Percentiles rank a stretch among this genome's conserved stretches.
Evolutionary conservation across 345 rosid species (phyloP).

Genomic region (Eucalyptus sideroxylon): DNA sequence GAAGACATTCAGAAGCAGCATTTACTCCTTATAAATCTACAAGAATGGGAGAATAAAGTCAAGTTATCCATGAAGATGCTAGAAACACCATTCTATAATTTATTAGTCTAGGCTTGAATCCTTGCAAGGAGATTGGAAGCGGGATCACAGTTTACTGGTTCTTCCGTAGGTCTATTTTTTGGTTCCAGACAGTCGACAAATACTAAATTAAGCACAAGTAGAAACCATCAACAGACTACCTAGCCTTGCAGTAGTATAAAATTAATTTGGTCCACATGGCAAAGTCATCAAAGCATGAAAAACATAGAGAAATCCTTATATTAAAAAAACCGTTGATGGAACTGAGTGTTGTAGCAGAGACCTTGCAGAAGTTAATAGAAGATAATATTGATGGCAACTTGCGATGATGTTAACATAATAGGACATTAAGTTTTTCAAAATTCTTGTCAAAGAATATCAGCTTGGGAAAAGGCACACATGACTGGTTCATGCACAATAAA

Average conservation of each 20-base stretch:
- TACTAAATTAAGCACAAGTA: not conserved
- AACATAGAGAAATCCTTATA: not conserved
- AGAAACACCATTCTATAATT: not conserved
- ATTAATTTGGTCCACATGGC: not conserved
- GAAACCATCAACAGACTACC: not conserved
- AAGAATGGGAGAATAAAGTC: not conserved
- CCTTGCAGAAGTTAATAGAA: not conserved
- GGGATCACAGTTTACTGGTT: not conserved
- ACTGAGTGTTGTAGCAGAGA: not conserved
- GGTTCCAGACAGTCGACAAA: not conserved
- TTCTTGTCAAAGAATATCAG: not conserved
- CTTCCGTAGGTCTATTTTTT: not conserved
- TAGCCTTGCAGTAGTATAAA: not conserved
- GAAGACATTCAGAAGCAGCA: not conserved
- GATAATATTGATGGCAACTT: not conserved
- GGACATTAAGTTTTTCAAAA: not conserved
- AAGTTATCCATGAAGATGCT: not conserved
- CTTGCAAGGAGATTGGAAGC: not conserved
- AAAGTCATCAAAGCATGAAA: not conserved
- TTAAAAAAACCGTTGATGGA: not conserved
- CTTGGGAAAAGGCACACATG: not conserved
- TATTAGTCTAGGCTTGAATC: not conserved
- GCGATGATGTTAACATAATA: not conserved
- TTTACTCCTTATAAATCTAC: not conserved
- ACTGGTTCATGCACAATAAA: not conserved